Conservation (phyloP, 169 alveolate genomes). For the Plasmodium knowlesi region DNA sequence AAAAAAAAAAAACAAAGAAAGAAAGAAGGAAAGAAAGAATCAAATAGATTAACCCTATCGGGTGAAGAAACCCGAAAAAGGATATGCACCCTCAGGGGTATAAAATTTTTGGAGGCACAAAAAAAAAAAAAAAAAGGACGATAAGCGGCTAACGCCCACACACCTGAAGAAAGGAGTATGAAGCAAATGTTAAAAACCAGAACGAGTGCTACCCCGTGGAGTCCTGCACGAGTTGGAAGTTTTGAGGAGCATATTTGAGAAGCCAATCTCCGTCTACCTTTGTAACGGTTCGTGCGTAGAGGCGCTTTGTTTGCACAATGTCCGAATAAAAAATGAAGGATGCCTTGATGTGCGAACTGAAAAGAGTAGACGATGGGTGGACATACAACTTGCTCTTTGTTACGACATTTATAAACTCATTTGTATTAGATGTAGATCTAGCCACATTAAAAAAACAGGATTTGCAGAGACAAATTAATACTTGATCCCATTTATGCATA, state of each 20-base stretch:
- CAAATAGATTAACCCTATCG: neutral
- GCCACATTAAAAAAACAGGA: conserved; percentile 83
- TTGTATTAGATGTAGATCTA: conserved; percentile 54
- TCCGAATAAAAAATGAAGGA: conserved; percentile 90
- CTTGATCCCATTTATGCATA: conserved; percentile 73
- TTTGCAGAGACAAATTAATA: conserved; percentile 79
- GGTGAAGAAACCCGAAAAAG: neutral
- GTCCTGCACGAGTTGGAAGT: conserved; percentile 4
- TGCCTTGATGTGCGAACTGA: conserved; percentile 77
- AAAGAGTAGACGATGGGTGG: conserved; percentile 87
- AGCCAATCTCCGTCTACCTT: conserved; percentile 78
- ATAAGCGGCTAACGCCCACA: neutral
- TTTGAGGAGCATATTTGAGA: conserved; percentile 25
- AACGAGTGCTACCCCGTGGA: neutral
- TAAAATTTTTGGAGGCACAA: neutral
- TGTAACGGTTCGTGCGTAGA: conserved; percentile 88
- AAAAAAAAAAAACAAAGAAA: too few relatives aligned
- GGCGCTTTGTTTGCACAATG: conserved; percentile 89
- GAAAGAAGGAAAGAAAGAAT: too few relatives aligned
- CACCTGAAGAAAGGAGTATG: too few relatives aligned
- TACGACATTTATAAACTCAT: conserved; percentile 41
- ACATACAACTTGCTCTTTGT: conserved; percentile 73
- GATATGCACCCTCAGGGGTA: neutral
- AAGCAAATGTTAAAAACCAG: neutral
- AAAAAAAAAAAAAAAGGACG: neutral